These are phyloP conservation scores for Penicillium hordei DNA, from an alignment of 2,329 filamentous ascomycete genomes.

Conservation along the genomic window DNA sequence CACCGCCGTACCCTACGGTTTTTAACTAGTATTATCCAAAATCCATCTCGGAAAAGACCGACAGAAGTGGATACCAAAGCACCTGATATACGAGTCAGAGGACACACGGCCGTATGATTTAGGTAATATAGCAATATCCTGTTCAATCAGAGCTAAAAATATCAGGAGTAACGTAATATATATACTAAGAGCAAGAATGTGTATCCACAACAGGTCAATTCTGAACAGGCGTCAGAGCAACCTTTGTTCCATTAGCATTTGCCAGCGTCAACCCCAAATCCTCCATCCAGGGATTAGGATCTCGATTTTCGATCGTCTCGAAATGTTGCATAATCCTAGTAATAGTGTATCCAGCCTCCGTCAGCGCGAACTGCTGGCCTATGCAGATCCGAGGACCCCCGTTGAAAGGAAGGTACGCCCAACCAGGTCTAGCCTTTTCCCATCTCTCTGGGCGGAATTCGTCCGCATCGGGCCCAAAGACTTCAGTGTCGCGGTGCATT, in stretches of 20 bases:
- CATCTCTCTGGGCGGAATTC: conserved; percentile 53
- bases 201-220: background rate
- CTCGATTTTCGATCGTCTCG: conserved; percentile 26
- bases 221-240: conserved; percentile 14
- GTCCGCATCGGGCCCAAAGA: conserved; percentile 46
- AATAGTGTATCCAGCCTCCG: conserved; percentile 38
- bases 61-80: background rate
- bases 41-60: background rate
- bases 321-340: conserved; percentile 38
- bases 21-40: background rate
- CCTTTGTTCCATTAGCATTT: conserved; percentile 23
- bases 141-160: background rate
- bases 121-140: no score
- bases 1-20: background rate
- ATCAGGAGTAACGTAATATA: no score
- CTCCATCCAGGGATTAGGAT: conserved; percentile 31
- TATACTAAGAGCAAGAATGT: no score
- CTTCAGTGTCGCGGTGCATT: conserved; percentile 66
- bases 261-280: conserved; percentile 23
- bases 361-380: conserved; percentile 39
- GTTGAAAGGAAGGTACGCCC: conserved; percentile 39
- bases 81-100: background rate
- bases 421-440: conserved; percentile 33
- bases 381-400: conserved; percentile 35
- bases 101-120: background rate